Percentiles rank a stretch among this genome's conserved stretches.
Conservation (phyloP, 768 basidiomycete genomes). For the Amanita rubescens region DNA sequence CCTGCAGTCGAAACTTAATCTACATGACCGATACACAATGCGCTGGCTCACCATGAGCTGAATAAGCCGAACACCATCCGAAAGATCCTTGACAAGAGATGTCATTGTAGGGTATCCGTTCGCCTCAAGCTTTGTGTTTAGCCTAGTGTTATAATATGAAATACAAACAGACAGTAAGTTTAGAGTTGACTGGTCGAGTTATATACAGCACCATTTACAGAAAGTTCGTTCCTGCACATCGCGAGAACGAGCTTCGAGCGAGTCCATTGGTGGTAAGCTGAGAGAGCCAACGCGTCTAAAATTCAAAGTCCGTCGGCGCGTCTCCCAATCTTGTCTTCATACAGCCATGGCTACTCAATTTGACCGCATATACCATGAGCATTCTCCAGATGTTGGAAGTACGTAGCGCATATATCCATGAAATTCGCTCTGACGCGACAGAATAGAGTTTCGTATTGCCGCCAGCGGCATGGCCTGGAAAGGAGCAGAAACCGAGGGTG, state of each 20-base stretch:
- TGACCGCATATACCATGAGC: conserved; percentile 75
- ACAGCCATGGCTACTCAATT: conserved; percentile 63
- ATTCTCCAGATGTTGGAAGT: conserved; percentile 76
- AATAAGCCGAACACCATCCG: conserved; percentile 91
- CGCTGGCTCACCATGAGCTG: conserved; percentile 72
- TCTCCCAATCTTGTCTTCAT: conserved; percentile 21
- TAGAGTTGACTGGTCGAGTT: conserved; percentile 2
- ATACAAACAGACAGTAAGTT: conserved; percentile 1
- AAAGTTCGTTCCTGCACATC: conserved; percentile 76
- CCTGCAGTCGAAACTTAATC: conserved; percentile 37
- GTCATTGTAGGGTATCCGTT: conserved; percentile 82
- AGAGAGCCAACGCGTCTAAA: neutral
- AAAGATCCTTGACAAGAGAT: conserved; percentile 84
- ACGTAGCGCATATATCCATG: conserved; percentile 27
- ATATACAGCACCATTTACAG: conserved; percentile 69
- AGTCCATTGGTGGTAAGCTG: conserved; percentile 32
- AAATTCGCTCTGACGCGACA: conserved; percentile 10
- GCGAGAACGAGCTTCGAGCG: conserved; percentile 56
- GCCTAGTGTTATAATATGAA: conserved; percentile 42
- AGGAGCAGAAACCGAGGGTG: conserved; percentile 56
- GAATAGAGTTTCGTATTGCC: conserved; percentile 87
- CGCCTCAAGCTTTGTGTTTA: conserved; percentile 90
- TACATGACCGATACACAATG: neutral
- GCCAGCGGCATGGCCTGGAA: conserved; percentile 94
- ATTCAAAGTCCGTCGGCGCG: conserved; percentile 41